A percentile compares a stretch with the other conserved stretches of the same genome.
Evolutionary conservation across 2,329 filamentous ascomycete species (phyloP).

Genomic region (Penicillium sp.): DNA sequence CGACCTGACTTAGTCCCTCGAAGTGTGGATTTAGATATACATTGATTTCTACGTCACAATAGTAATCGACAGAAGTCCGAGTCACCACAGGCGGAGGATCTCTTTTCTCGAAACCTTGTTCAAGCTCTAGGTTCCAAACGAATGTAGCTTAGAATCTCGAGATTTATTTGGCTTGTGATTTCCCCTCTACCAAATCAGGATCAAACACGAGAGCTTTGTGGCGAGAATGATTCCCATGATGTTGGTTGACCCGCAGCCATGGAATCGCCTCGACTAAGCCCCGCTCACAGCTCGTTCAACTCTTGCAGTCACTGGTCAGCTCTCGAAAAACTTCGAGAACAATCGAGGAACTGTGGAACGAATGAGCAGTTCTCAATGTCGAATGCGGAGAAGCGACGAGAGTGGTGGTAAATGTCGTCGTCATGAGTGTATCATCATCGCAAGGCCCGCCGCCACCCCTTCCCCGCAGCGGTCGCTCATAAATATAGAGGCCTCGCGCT

Average conservation of each 20-base stretch:
- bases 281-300: not conserved
- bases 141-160: no score
- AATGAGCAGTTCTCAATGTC: slow-evolving; percentile 11
- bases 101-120: no score
- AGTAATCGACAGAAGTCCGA: no score
- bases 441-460: slow-evolving; percentile 27
- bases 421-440: slow-evolving; percentile 39
- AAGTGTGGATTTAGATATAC: no score
- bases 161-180: no score
- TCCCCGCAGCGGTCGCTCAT: slow-evolving; percentile 8
- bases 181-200: not conserved
- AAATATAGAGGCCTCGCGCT: no score
- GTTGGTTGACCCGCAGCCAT: slow-evolving; percentile 1
- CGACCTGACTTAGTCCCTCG: no score
- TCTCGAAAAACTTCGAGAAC: slow-evolving; percentile 10
- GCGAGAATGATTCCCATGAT: slow-evolving; percentile 11
- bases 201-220: slow-evolving; percentile 10
- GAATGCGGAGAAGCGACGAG: slow-evolving; percentile 19
- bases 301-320: slow-evolving; percentile 8
- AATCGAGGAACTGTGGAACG: slow-evolving; percentile 20
- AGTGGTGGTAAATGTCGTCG: slow-evolving; percentile 30
- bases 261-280: slow-evolving; percentile 5
- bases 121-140: no score
- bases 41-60: no score
- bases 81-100: no score